phyloP scores from a whole-genome alignment of 208 protist genomes.

The Trypanosomatidae sp. region DNA sequence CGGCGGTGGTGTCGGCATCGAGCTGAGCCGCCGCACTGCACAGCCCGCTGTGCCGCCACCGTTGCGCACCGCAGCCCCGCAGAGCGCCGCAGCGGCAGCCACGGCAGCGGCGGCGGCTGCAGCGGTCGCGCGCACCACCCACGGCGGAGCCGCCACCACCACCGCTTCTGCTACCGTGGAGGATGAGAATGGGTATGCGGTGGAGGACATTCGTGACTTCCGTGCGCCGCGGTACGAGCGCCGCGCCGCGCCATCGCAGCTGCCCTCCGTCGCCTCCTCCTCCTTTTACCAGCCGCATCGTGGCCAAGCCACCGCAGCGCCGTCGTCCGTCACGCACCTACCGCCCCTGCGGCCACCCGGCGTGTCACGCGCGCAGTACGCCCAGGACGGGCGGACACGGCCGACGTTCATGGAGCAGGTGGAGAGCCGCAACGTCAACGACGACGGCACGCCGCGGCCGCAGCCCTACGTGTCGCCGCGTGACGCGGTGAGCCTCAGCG shows the following conservation, averaged over 20 bases:
- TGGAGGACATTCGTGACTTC: too few species aligned
- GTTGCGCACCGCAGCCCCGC: too few species aligned
- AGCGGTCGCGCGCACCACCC: too few species aligned
- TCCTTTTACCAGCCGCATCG: background rate
- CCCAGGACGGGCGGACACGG: too few species aligned
- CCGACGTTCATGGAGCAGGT: too few species aligned
- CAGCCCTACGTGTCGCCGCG: conserved; percentile 42
- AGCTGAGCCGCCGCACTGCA: conserved; percentile 60
- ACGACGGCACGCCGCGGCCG: background rate
- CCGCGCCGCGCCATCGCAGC: too few species aligned
- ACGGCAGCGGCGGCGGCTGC: background rate
- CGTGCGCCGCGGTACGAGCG: too few species aligned
- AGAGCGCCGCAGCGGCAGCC: conserved; percentile 1
- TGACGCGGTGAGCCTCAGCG: conserved; percentile 40
- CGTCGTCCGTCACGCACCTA: background rate
- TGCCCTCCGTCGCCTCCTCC: too few species aligned
- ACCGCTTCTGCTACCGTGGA: too few species aligned
- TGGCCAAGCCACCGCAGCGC: background rate
- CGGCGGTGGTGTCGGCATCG: conserved; percentile 54
- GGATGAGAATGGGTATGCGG: too few species aligned
- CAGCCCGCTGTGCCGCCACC: too few species aligned
- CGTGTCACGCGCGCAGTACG: conserved; percentile 1
- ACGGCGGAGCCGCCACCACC: too few species aligned
- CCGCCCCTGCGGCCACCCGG: background rate
- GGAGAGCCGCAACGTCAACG: background rate